Percentiles rank a stretch among this genome's conserved stretches.
Evolutionary conservation across 225 moss, liverwort and hornwort genomes (phyloP).

Genomic region (Polytrichum commune): DNA sequence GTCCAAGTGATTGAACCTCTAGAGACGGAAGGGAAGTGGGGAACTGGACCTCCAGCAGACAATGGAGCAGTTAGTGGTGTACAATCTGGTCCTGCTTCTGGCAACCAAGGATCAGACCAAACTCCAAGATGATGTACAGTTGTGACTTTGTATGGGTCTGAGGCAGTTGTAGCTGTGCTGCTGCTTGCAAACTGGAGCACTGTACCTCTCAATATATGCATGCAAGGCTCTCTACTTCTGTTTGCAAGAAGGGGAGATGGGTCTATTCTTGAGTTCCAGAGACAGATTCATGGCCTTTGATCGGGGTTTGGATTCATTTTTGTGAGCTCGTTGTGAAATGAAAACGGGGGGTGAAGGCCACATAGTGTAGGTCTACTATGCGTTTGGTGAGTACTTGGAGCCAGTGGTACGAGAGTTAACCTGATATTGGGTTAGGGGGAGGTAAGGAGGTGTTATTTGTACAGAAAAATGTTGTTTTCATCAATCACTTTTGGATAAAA

Average conservation of each 20-base stretch:
- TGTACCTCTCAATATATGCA: constrained; percentile 39
- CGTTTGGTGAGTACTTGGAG: constrained; percentile 57
- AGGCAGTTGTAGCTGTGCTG: constrained; percentile 37
- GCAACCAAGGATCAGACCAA: constrained; percentile 87
- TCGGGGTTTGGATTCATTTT: constrained; percentile 75
- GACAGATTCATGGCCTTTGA: constrained; percentile 44
- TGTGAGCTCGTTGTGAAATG: constrained; percentile 84
- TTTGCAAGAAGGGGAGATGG: constrained; percentile 48
- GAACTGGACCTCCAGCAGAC: constrained; percentile 75
- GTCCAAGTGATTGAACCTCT: constrained; percentile 95
- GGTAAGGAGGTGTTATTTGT: constrained; percentile 63
- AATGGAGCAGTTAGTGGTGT: constrained; percentile 72
- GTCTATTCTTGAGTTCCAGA: constrained; percentile 81
- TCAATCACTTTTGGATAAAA: constrained; percentile 52
- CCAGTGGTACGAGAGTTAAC: constrained; percentile 39
- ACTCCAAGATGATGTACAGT: constrained; percentile 82
- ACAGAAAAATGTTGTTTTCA: constrained; percentile 57
- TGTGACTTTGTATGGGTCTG: constrained; percentile 28
- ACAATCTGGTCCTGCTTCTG: constrained; percentile 76
- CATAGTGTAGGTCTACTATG: constrained; percentile 44
- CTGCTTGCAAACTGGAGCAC: constrained; percentile 32
- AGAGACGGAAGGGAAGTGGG: constrained; percentile 92
- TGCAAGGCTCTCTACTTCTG: constrained; percentile 47
- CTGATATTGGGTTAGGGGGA: constrained; percentile 49
- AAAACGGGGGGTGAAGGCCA: constrained; percentile 40